Base-by-base conservation (phyloP, 2,329 filamentous ascomycete genomes). In the Gnomoniopsis smithogilvyi region DNA sequence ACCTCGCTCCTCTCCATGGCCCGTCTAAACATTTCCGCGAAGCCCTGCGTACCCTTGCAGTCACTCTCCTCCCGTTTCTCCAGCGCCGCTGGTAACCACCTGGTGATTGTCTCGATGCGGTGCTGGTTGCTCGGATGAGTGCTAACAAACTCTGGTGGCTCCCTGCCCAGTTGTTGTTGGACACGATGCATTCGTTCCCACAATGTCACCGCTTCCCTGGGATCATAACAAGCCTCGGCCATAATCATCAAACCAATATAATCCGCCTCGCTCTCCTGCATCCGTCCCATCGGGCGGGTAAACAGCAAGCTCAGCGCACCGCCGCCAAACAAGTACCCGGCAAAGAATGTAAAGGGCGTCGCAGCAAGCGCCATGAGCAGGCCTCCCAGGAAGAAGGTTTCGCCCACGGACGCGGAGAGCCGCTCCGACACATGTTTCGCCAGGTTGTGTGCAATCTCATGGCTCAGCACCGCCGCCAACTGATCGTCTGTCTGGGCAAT, bases 221-320 rank as follows among this genome's bases (percentile, higher is more conserved):
- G 90, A 62, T 91, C 80, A 69, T 89, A 93, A 74, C 90, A 93
- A 26, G 87, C 88, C 73, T 91, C 84, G 0, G 89, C 85, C 88
- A 93, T 93, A 81, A 93, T 89, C 81, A 93, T 85, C 36, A 93
- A 72, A 0, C 90, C 90, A 51, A 93, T 91, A 66, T 90, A 91
- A 68, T 94, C 90, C 0, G 90, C 90, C 74, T 94, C 90, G 51
- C 80, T 84, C 77, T 90, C 90, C 74, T 92, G 89, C 68, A 80
- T 82, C 51, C 90, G 78, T 50, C 83, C 85, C 70, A 89, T 90
- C 1, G 90, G 90, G 61, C 83, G 76, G 51, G 78, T 79, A 68
- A 91, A 85, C n/a, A 87, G 80, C 17, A 90, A 70, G 53, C 90
- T 80, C 30, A 89, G 73, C 22, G 87, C 56, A 68, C 81, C 73